Conservation (phyloP, 306 rosid species). For the Pterocarpus santalinus region DNA sequence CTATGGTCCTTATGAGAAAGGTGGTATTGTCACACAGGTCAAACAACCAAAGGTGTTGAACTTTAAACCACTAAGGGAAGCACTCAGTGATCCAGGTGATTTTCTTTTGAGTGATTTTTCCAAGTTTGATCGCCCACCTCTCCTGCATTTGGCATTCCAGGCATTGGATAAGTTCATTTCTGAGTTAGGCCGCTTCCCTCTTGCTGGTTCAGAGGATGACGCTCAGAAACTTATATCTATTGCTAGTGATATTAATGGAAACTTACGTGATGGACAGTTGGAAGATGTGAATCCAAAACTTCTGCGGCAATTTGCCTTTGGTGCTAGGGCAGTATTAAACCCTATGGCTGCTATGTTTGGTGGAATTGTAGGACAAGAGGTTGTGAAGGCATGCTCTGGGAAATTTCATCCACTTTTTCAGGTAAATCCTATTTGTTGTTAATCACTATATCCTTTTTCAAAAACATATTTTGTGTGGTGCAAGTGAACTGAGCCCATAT, state of each 20-base stretch:
- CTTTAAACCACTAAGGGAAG: conserved; percentile 83
- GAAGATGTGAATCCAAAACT: conserved; percentile 81
- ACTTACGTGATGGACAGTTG: conserved; percentile 65
- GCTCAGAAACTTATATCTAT: conserved; percentile 73
- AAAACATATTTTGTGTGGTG: neutral
- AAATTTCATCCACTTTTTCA: conserved; percentile 94
- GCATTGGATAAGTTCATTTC: conserved; percentile 78
- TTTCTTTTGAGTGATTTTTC: conserved; percentile 94
- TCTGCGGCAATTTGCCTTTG: conserved; percentile 79
- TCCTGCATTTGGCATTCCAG: conserved; percentile 86
- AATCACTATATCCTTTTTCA: conserved; percentile 1
- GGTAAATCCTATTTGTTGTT: conserved; percentile 55
- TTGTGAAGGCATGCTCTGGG: conserved; percentile 95
- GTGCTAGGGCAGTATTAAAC: conserved; percentile 88
- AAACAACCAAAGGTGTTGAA: conserved; percentile 91
- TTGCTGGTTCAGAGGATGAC: conserved; percentile 88
- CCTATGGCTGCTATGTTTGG: conserved; percentile 99
- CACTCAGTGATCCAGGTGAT: conserved; percentile 83
- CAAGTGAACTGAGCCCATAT: conserved; percentile 11
- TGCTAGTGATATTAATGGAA: conserved; percentile 70
- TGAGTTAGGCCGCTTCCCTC: conserved; percentile 77
- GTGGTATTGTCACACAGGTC: conserved; percentile 94
- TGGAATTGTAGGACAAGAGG: conserved; percentile 94
- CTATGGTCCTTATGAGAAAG: conserved; percentile 81
- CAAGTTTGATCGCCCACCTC: conserved; percentile 85